phyloP scores from a whole-genome alignment of 306 rosid genomes.

The Elaeagnus macrophylla region DNA sequence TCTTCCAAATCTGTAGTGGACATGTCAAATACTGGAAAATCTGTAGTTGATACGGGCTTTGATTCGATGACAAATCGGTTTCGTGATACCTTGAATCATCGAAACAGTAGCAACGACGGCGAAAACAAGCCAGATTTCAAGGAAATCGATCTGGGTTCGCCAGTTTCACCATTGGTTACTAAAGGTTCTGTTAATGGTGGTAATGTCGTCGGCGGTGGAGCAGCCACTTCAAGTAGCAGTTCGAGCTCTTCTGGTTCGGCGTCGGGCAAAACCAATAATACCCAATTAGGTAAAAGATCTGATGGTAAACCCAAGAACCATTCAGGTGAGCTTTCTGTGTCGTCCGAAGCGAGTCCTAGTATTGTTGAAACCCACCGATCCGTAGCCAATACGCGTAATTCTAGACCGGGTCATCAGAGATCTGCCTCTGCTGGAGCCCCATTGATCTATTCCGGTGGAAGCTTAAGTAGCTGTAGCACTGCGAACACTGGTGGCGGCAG shows the following conservation, averaged over 20 bases:
- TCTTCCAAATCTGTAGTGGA: not conserved
- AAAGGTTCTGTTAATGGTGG: slow-evolving; percentile 13
- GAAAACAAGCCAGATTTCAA: slow-evolving; percentile 57
- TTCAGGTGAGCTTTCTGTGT: slow-evolving; percentile 45
- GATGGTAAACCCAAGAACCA: slow-evolving; percentile 33
- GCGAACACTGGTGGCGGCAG: slow-evolving; percentile 17
- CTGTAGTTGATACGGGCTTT: slow-evolving; percentile 35
- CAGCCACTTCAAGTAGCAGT: slow-evolving; percentile 33
- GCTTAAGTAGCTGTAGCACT: slow-evolving; percentile 14
- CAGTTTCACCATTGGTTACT: slow-evolving; percentile 40
- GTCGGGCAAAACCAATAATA: slow-evolving; percentile 27
- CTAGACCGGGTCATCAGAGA: slow-evolving; percentile 74
- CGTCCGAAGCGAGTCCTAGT: slow-evolving; percentile 33
- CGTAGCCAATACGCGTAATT: slow-evolving; percentile 20
- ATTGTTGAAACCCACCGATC: slow-evolving; percentile 37
- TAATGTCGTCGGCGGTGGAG: slow-evolving; percentile 9
- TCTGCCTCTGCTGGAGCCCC: slow-evolving; percentile 75
- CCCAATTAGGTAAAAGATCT: slow-evolving; percentile 34
- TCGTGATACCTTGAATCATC: slow-evolving; percentile 34
- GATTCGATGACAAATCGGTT: slow-evolving; percentile 37
- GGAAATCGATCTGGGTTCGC: slow-evolving; percentile 54
- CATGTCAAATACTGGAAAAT: slow-evolving; percentile 41
- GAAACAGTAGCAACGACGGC: not conserved
- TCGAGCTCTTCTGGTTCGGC: slow-evolving; percentile 60
- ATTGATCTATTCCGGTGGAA: slow-evolving; percentile 59